Evolutionary conservation across 2,329 filamentous ascomycete genomes (phyloP).

Genomic region (Xylaria sp.): DNA sequence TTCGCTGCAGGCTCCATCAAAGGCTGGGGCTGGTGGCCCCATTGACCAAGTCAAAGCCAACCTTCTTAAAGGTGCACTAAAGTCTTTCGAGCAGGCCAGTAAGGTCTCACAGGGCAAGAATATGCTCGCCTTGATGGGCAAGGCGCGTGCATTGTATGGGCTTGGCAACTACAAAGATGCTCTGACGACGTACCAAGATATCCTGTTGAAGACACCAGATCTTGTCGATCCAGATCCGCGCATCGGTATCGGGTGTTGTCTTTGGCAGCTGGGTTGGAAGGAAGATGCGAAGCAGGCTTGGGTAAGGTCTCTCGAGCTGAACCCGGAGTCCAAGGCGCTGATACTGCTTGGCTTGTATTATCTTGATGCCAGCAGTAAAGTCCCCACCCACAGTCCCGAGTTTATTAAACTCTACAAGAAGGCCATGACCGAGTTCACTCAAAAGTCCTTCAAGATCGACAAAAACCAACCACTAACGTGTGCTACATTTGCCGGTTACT

Average conservation of each 20-base stretch:
- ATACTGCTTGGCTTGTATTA: slow-evolving; percentile 91
- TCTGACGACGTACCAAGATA: slow-evolving; percentile 85
- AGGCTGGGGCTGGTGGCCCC: slow-evolving; percentile 67
- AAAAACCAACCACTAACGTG: slow-evolving; percentile 91
- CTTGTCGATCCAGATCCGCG: slow-evolving; percentile 93
- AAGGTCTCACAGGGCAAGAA: slow-evolving; percentile 87
- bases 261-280: slow-evolving; percentile 96
- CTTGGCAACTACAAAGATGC: slow-evolving; percentile 87
- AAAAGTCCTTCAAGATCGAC: slow-evolving; percentile 92
- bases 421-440: slow-evolving; percentile 93
- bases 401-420: slow-evolving; percentile 89
- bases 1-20: slow-evolving; percentile 81
- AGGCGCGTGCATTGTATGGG: slow-evolving; percentile 86
- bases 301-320: slow-evolving; percentile 86
- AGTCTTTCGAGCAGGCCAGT: slow-evolving; percentile 94
- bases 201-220: slow-evolving; percentile 84
- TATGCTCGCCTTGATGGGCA: slow-evolving; percentile 90
- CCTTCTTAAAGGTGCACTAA: slow-evolving; percentile 83
- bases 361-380: slow-evolving; percentile 84
- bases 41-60: slow-evolving; percentile 80
- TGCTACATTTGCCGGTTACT: slow-evolving; percentile 89
- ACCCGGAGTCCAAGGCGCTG: slow-evolving; percentile 86
- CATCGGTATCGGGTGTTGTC: slow-evolving; percentile 94
- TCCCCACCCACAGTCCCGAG: slow-evolving; percentile 82
- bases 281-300: slow-evolving; percentile 91